Percentiles rank a stretch among this genome's conserved stretches.
phyloP scores from a whole-genome alignment of 257 asterid genomes.

The Salvia hispanica region DNA sequence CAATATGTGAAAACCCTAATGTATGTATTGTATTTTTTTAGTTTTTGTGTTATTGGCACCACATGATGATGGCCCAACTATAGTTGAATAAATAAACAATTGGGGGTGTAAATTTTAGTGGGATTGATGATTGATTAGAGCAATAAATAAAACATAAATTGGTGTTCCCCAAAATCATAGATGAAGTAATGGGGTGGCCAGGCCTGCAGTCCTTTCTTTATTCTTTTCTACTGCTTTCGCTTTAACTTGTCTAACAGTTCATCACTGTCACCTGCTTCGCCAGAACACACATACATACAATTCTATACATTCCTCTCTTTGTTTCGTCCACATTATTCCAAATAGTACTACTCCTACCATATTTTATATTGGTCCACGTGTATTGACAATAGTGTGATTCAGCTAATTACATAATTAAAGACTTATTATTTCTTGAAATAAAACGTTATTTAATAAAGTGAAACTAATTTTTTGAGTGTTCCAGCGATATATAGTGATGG shows the following conservation, averaged over 20 bases:
- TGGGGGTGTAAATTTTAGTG: constrained; percentile 29
- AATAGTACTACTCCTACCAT: too few species aligned
- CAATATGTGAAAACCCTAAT: neutral
- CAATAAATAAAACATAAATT: constrained; percentile 3
- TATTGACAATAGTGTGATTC: too few species aligned
- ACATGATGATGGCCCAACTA: constrained; percentile 20
- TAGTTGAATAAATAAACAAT: neutral
- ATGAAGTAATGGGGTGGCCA: constrained; percentile 19
- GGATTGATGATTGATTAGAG: constrained; percentile 43
- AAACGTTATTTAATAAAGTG: too few species aligned
- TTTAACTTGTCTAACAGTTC: constrained; percentile 18
- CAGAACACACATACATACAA: constrained; percentile 2
- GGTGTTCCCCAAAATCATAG: constrained; percentile 17
- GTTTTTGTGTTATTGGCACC: constrained; percentile 1
- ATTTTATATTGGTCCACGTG: too few species aligned
- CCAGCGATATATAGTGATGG: too few species aligned
- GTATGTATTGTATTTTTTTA: neutral
- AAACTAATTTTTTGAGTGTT: too few species aligned
- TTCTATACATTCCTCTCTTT: too few species aligned
- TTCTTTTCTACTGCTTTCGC: neutral
- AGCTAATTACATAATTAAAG: too few species aligned
- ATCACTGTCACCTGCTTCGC: constrained; percentile 32
- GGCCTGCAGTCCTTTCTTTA: constrained; percentile 3
- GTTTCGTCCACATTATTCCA: too few species aligned
- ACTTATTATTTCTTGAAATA: too few species aligned